Evolutionary conservation across 2,329 filamentous ascomycete genomes (phyloP).

Genomic region (Aspergillus flavus): DNA sequence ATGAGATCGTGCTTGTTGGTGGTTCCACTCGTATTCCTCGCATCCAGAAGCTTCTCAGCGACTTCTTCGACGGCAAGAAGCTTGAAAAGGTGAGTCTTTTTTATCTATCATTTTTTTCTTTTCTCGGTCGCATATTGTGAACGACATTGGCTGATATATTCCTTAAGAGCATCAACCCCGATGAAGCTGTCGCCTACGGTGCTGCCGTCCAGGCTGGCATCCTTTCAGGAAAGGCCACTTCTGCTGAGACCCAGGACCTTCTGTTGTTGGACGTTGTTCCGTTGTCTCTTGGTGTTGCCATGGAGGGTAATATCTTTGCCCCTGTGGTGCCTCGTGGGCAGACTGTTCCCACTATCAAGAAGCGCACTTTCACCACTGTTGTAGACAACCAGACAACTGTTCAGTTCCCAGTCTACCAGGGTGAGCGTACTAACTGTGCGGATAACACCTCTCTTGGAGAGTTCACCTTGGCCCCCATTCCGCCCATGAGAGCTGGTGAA

Average conservation of each 20-base stretch:
- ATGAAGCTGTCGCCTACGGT: slow-evolving; percentile 98
- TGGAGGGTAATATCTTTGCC: slow-evolving; percentile 99
- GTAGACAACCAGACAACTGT: slow-evolving; percentile 72
- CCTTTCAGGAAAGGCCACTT: slow-evolving; percentile 95
- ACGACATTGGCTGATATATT: background rate
- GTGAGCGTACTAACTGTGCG: slow-evolving; percentile 96
- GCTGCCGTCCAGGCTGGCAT: slow-evolving; percentile 98
- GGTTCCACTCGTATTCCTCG: slow-evolving; percentile 98
- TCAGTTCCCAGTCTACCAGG: slow-evolving; percentile 92
- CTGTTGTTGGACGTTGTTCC: slow-evolving; percentile 95
- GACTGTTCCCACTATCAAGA: slow-evolving; percentile 80
- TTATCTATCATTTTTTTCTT: too few species aligned
- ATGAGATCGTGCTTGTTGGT: slow-evolving; percentile 98
- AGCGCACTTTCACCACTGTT: slow-evolving; percentile 82
- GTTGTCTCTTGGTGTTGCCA: slow-evolving; percentile 95
- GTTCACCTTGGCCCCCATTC: slow-evolving; percentile 91
- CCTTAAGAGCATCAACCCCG: slow-evolving; percentile 85
- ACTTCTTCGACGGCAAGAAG: slow-evolving; percentile 99
- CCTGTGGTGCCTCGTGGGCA: slow-evolving; percentile 82
- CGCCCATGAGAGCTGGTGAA: slow-evolving; percentile 87
- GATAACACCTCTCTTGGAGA: slow-evolving; percentile 98
- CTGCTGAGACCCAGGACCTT: slow-evolving; percentile 90
- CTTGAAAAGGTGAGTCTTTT: slow-evolving; percentile 72
- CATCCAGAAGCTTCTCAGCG: slow-evolving; percentile 98
- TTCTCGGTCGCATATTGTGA: background rate